Conservation (phyloP, 1,284 basidiomycete species). For the Laetiporus sulphureus region DNA sequence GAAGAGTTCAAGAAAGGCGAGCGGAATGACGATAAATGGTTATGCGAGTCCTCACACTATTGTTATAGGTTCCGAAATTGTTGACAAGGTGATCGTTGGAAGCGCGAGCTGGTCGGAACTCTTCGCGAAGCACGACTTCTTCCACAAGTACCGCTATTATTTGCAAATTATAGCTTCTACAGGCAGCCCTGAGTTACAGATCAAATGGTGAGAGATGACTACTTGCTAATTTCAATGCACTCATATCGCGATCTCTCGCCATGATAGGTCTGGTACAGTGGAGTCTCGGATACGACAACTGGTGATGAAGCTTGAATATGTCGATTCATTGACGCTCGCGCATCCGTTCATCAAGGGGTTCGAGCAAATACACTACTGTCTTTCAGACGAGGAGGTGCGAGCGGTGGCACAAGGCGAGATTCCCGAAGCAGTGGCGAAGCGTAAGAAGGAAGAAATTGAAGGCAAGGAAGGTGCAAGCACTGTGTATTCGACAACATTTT, state of each 20-base stretch:
- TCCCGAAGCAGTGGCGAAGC: constrained; percentile 61
- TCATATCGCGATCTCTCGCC: constrained; percentile 3
- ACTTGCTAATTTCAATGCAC: constrained; percentile 6
- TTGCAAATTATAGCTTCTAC: constrained; percentile 96
- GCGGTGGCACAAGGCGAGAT: constrained; percentile 89
- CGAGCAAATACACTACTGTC: constrained; percentile 80
- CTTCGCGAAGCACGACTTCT: constrained; percentile 94
- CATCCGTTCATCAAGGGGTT: constrained; percentile 97
- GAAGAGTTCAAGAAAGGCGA: constrained; percentile 92
- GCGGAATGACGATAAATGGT: constrained; percentile 4
- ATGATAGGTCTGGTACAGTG: constrained; percentile 48
- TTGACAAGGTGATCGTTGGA: constrained; percentile 86
- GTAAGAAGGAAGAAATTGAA: constrained; percentile 78
- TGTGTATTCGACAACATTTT: constrained; percentile 93
- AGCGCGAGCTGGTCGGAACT: constrained; percentile 88
- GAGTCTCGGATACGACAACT: constrained; percentile 94
- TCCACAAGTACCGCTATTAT: constrained; percentile 95
- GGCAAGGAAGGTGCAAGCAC: constrained; percentile 71
- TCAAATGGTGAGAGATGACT: constrained; percentile 74
- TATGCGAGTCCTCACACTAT: not conserved
- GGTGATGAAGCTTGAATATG: constrained; percentile 95
- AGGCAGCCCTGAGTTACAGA: constrained; percentile 76
- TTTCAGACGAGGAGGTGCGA: constrained; percentile 82
- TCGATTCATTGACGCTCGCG: constrained; percentile 85
- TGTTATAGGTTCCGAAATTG: constrained; percentile 76